Evolutionary conservation across 352 stramenopile genomes (phyloP).

Genomic region (Globisporangium irregulare): DNA sequence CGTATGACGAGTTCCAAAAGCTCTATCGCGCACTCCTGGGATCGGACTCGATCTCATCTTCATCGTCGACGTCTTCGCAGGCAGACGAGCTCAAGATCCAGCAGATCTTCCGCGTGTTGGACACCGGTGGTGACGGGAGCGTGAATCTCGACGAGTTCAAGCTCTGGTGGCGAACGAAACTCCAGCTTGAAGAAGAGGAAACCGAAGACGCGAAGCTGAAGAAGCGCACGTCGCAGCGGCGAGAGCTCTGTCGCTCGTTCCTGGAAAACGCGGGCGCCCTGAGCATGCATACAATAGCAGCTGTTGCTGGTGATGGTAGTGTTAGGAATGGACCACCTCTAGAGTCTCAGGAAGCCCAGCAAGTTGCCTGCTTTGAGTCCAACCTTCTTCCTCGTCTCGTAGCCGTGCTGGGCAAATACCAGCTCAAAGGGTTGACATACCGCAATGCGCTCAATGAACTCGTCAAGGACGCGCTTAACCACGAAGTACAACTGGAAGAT

Average conservation of each 20-base stretch:
- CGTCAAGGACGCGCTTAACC: constrained; percentile 27
- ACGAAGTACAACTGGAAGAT: constrained; percentile 41
- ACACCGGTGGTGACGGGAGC: constrained; percentile 60
- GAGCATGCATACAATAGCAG: constrained; percentile 2
- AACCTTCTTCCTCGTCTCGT: constrained; percentile 57
- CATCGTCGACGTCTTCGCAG: not conserved
- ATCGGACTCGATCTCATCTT: constrained; percentile 1
- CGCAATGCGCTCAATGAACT: constrained; percentile 47
- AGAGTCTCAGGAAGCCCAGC: not conserved
- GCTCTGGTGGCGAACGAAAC: constrained; percentile 73
- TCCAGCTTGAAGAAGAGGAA: constrained; percentile 53
- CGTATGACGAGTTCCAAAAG: constrained; percentile 47
- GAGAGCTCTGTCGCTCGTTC: constrained; percentile 34
- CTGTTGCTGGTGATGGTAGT: not conserved
- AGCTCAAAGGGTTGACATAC: constrained; percentile 48
- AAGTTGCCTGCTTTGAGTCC: constrained; percentile 42
- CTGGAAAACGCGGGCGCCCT: constrained; percentile 42
- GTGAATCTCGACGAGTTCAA: constrained; percentile 74
- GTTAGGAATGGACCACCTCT: not conserved
- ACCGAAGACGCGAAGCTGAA: constrained; percentile 28
- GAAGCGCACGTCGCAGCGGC: constrained; percentile 21
- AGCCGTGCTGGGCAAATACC: constrained; percentile 43
- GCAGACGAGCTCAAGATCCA: constrained; percentile 27
- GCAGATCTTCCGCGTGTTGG: constrained; percentile 54
- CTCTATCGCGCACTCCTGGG: constrained; percentile 57